phyloP scores from a whole-genome alignment of 164 flowering plant species.

The Liquidambar formosana region DNA sequence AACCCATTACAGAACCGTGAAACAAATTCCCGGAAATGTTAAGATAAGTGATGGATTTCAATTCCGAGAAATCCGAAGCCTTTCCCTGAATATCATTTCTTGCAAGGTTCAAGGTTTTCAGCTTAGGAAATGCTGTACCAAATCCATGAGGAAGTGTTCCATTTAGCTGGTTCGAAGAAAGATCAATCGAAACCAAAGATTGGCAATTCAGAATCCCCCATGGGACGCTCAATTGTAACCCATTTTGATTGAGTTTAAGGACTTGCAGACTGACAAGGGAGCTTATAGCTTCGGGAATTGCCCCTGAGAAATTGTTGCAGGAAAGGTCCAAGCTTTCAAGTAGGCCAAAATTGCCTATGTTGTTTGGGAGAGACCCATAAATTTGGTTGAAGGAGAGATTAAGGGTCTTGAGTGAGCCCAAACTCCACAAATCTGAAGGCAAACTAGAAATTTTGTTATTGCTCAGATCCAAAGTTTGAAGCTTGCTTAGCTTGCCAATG shows the following conservation, averaged over 20 bases:
- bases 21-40: conserved; percentile 72
- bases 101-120: conserved; percentile 61
- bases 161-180: conserved; percentile 54
- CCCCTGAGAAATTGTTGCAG: conserved; percentile 61
- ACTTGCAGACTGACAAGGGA: conserved; percentile 48
- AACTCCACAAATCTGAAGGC: conserved; percentile 85
- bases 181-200: conserved; percentile 50
- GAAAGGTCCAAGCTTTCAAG: conserved; percentile 70
- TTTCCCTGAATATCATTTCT: conserved; percentile 59
- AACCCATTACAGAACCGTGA: conserved; percentile 62
- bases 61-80: conserved; percentile 48
- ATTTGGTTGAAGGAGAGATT: conserved; percentile 69
- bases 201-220: conserved; percentile 46
- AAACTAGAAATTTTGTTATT: conserved; percentile 64
- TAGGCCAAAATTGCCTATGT: conserved; percentile 73
- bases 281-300: conserved; percentile 60
- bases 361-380: conserved; percentile 57
- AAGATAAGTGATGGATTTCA: conserved; percentile 51
- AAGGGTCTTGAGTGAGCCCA: conserved; percentile 55
- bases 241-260: conserved; percentile 56
- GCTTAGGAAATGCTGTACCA: conserved; percentile 61
- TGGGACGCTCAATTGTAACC: conserved; percentile 53
- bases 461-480: conserved; percentile 81
- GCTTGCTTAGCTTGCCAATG: conserved; percentile 74
- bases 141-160: conserved; percentile 71